Conservation (phyloP, 208 protist species). For the Wallacemonas sp. region DNA sequence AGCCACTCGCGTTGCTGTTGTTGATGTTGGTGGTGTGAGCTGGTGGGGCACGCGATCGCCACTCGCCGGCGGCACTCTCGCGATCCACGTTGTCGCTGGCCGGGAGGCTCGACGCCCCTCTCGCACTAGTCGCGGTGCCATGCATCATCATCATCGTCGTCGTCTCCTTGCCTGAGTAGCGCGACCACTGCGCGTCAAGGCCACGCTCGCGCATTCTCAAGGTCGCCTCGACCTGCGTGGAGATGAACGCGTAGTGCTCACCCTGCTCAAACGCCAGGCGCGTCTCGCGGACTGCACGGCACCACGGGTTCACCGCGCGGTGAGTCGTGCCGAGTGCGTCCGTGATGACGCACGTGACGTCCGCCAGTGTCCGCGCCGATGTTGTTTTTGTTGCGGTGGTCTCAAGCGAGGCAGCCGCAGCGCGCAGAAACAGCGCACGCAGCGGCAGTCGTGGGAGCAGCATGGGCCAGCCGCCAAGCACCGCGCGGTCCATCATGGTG, state of each 20-base stretch:
- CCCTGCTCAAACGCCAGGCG: not conserved
- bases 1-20: too few relatives aligned
- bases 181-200: not conserved
- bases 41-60: too few relatives aligned
- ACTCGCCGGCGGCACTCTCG: too few relatives aligned
- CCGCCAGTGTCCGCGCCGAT: too few relatives aligned
- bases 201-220: not conserved
- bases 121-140: too few relatives aligned
- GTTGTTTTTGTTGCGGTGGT: too few relatives aligned
- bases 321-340: not conserved
- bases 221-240: not conserved
- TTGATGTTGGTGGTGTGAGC: too few relatives aligned
- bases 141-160: not conserved
- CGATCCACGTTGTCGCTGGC: too few relatives aligned
- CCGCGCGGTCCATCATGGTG: constrained; percentile 19
- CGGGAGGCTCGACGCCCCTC: too few relatives aligned
- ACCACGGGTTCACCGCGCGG: constrained; percentile 2
- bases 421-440: not conserved
- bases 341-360: not conserved
- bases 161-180: not conserved
- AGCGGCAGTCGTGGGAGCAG: constrained; percentile 15
- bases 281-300: not conserved
- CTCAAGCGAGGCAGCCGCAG: not conserved
- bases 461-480: constrained; percentile 24
- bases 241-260: not conserved